Evolutionary conservation across 2,329 filamentous ascomycete genomes (phyloP), one percentile per base, ranked within the genome.

Genomic region (Bipolaris cookei): DNA sequence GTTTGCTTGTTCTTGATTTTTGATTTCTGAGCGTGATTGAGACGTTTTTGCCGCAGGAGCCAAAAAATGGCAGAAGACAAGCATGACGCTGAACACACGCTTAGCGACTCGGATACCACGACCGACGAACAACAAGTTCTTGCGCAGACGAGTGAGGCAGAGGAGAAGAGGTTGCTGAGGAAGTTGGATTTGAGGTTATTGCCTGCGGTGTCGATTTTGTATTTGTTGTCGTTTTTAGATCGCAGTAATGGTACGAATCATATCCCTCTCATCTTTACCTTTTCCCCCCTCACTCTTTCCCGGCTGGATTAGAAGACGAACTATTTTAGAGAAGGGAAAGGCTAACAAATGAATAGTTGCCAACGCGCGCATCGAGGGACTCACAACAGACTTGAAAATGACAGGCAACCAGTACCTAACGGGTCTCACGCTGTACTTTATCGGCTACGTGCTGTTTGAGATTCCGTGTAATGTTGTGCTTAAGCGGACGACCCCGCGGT

Each of bases 381-480:
- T 77, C 1, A 71, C 63, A 0, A 61, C 48, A 10, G 70, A 75
- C 41, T 50, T 75, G 4, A 18, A 61, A 0, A 74, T 78, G 70
- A 76, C 74, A 1, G 74, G 73, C 0, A 74, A 76, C 54, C 81
- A 89, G 63, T 90, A 90, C 55, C 78, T 90, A 1, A 87, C 84
- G 0, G 86, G 86, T 1, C 68, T 90, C 38, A 90, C 87, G 0
- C 71, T 90, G 0, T 90, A 89, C 71, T 90, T 90, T 66, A 76
- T 82, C 54, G 78, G 78, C 4, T 83, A 83, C 56, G 78, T 81
- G 7, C 59, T 80, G 2, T 78, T 82, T 54, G 81, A 82, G 62
- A 80, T 88, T 5, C 86, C 85, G 0, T 87, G 84, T 65, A 88
- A 88, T 62, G 84, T 88, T 59, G 76, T 87, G 8, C 47, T 65